Evolutionary conservation across 148 eudicot species (phyloP).

Genomic region (Rhododendron simsii): DNA sequence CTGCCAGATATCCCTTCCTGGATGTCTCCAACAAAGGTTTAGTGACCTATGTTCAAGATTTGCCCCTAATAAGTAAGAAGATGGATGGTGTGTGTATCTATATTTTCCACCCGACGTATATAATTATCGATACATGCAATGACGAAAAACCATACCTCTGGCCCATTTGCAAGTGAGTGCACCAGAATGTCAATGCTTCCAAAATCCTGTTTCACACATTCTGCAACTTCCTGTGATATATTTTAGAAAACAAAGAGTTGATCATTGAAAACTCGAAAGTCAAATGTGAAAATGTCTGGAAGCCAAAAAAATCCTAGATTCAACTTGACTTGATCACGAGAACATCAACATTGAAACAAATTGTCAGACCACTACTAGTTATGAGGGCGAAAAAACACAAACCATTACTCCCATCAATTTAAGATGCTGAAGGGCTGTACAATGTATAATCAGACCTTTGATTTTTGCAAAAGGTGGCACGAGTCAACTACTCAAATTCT

Average conservation of each 20-base stretch:
- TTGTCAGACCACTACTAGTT: background rate
- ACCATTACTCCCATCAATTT: background rate
- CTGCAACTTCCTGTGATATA: conserved; percentile 67
- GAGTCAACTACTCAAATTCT: background rate
- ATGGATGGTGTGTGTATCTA: conserved; percentile 1
- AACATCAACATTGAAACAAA: background rate
- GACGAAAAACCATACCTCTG: conserved; percentile 52
- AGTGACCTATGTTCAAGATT: conserved; percentile 49
- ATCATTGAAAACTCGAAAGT: background rate
- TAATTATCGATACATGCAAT: too few relatives aligned
- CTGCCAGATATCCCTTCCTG: conserved; percentile 86
- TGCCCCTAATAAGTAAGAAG: conserved; percentile 9
- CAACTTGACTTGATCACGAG: background rate
- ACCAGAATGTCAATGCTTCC: conserved; percentile 95
- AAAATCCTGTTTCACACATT: conserved; percentile 76
- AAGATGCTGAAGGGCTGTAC: background rate
- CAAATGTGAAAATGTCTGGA: background rate
- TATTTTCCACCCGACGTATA: background rate
- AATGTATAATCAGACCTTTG: background rate
- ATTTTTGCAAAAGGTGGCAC: background rate
- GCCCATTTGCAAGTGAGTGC: conserved; percentile 96
- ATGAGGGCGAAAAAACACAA: background rate
- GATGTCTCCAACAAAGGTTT: conserved; percentile 93
- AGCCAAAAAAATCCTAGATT: background rate
- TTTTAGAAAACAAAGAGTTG: background rate